Evolutionary conservation across 805 yeast species (phyloP).

Genomic region (Wickerhamiella nectarea): DNA sequence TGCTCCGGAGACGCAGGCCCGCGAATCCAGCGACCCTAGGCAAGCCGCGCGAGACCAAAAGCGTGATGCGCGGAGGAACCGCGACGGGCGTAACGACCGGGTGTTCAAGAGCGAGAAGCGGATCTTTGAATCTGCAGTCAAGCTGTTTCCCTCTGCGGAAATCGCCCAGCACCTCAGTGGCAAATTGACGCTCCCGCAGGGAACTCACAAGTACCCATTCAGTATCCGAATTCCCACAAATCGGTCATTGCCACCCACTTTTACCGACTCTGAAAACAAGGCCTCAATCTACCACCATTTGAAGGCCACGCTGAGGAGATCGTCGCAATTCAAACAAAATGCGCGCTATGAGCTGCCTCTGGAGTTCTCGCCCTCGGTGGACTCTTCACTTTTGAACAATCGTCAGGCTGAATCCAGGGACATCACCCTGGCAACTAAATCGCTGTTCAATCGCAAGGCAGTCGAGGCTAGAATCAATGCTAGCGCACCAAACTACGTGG

Average conservation of each 20-base stretch:
- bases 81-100: not conserved
- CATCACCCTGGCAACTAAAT: not conserved
- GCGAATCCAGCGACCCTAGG: not conserved
- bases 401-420: not conserved
- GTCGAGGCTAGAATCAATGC: not conserved
- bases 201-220: slow-evolving; percentile 11
- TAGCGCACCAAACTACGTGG: not conserved
- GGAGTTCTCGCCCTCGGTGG: slow-evolving; percentile 4
- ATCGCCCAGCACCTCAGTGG: not conserved
- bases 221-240: slow-evolving; percentile 5
- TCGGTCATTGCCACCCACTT: slow-evolving; percentile 3
- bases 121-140: slow-evolving; percentile 1
- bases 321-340: slow-evolving; percentile 6
- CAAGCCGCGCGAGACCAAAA: not conserved
- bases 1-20: not conserved
- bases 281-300: slow-evolving; percentile 5
- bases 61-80: not conserved
- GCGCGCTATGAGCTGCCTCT: slow-evolving; percentile 9
- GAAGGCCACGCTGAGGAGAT: slow-evolving; percentile 9
- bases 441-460: not conserved
- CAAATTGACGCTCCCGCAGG: slow-evolving; percentile 9
- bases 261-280: not conserved
- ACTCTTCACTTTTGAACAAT: not conserved
- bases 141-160: slow-evolving; percentile 10
- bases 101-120: not conserved